Conservation (phyloP, 2,329 filamentous ascomycete species). For the Remersonia thermophila region DNA sequence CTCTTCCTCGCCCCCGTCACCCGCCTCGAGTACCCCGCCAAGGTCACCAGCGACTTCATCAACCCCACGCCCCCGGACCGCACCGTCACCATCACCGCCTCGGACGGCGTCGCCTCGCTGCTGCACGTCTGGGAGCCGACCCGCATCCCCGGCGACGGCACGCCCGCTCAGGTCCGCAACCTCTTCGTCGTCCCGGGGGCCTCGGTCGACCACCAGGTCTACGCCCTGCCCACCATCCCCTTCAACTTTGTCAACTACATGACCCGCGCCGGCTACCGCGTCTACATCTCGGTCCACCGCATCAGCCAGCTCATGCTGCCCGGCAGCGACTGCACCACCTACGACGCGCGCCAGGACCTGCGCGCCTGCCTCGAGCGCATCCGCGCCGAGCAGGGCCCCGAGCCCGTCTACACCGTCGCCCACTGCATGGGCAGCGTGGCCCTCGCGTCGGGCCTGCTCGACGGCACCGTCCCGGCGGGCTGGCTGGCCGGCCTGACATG, state of each 20-base stretch:
- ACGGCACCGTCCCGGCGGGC: slow-evolving; percentile 43
- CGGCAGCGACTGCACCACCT: slow-evolving; percentile 44
- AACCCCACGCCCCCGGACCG: slow-evolving; percentile 36
- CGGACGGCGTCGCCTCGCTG: slow-evolving; percentile 39
- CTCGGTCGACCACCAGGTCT: slow-evolving; percentile 51
- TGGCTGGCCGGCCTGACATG: slow-evolving; percentile 48
- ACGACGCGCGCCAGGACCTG: slow-evolving; percentile 47
- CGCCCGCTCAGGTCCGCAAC: slow-evolving; percentile 28
- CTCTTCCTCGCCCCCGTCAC: slow-evolving; percentile 44
- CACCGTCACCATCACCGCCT: slow-evolving; percentile 33
- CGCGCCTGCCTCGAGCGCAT: slow-evolving; percentile 42
- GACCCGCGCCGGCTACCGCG: slow-evolving; percentile 45
- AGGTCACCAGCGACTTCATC: slow-evolving; percentile 35
- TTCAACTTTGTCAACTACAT: slow-evolving; percentile 53
- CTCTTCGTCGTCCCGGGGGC: slow-evolving; percentile 52
- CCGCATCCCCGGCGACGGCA: slow-evolving; percentile 19
- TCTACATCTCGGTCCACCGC: slow-evolving; percentile 45
- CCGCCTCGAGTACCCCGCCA: slow-evolving; percentile 41
- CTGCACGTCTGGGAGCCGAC: slow-evolving; percentile 47
- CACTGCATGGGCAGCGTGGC: slow-evolving; percentile 55
- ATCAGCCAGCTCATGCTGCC: slow-evolving; percentile 41
- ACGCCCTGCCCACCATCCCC: slow-evolving; percentile 48
- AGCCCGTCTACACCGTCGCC: slow-evolving; percentile 42
- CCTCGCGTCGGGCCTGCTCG: slow-evolving; percentile 44
- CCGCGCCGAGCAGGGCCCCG: slow-evolving; percentile 25